Evolutionary conservation across 139 green algal species (phyloP), one percentile per base, ranked within the genome.

Genomic region (Trebouxia sp.): DNA sequence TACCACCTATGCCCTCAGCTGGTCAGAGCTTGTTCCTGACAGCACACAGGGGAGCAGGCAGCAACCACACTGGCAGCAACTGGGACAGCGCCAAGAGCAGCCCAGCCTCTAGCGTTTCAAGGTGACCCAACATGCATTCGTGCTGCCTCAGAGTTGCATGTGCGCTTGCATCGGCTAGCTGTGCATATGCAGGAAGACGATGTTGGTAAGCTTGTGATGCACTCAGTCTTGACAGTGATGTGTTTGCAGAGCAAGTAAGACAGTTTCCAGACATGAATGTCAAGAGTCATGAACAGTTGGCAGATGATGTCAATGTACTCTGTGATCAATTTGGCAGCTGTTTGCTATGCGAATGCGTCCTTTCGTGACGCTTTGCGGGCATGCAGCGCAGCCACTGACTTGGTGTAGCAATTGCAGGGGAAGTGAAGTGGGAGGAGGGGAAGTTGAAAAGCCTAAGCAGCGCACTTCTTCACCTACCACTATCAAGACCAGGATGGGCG

Each of bases 31-130:
- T 77, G 12, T 51, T 56, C 69, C 69, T 77, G 26, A 77, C 43
- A 20, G 69, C 69, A 9, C 26, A 77, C 9, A 39, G 35, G 12
- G 69, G 6, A 72, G 62, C 62, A 2, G 62, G 62, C 30, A 72
- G 62, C 62, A 72, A 72, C 32, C 62, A 45, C 62, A 72, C 62
- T 15, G 62, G 62, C 62, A 72, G 62, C 62, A 72, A 72, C 62
- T 72, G 62, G 62, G 62, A 72, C 62, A 72, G 62, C 32, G 32
- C 62, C 24, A 72, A 72, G 62, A 72, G 62, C 62, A 72, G 62
- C 62, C 62, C 62, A 45, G 69, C 39, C 26, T 77, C 69, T 37
- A 35, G 32, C 41, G 26, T 38, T 22, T 77, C 69, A 22, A 77
- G 69, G 69, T 77, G 12, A 58, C 50, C 26, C 20, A 58, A 58